Evolutionary conservation across 176 grass and related monocot genomes (phyloP), one percentile per base, ranked within the genome.

Genomic region (Rhynchospora breviuscula): DNA sequence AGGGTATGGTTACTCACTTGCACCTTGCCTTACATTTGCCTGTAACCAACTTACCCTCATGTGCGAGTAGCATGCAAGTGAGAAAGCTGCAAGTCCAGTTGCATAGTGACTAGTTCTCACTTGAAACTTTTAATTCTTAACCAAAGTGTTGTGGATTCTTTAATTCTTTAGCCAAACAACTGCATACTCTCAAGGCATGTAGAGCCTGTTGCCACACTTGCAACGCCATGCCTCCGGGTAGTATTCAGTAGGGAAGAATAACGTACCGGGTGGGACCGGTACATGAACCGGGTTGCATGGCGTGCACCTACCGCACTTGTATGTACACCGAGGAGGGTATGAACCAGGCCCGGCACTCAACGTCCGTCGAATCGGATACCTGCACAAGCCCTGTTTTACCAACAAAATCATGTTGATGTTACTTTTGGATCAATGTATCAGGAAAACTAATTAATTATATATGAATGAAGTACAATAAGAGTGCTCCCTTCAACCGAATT

Each of bases 211-310:
- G 40, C 85, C 79, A 63, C 85, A 87, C 44, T 77, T 59, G 79
- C 85, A 87, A 21, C 86, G 86, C 86, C 86, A 88, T 0, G 86
- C 86, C 80, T 88, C 86, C 0, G 86, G 86, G 69, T 88, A 88
- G 80, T 88, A 88, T 63, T 88, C 86, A 5, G 70, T 83, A 3
- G 81, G 71, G 45, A 83, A 81, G 29, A 77, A 81, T 47, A 65
- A 21, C 48, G 26, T 76, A 2, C 80, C 69, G 14, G 86, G 86
- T 17, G 86, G 86, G 5, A 88, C 86, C 0, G 86, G 71, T 51
- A 88, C 70, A 26, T 88, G 86, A 63, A 88, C 81, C 10, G 86
- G 81, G 6, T 57, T 46, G 81, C 86, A 88, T 2, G 86, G 86
- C 23, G 81, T 57, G 45, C 86, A 88, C 17, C 10, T 15, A 9